phyloP scores from a whole-genome alignment of 495 filamentous ascomycete species.

The Hypomontagnella submonticulosa region DNA sequence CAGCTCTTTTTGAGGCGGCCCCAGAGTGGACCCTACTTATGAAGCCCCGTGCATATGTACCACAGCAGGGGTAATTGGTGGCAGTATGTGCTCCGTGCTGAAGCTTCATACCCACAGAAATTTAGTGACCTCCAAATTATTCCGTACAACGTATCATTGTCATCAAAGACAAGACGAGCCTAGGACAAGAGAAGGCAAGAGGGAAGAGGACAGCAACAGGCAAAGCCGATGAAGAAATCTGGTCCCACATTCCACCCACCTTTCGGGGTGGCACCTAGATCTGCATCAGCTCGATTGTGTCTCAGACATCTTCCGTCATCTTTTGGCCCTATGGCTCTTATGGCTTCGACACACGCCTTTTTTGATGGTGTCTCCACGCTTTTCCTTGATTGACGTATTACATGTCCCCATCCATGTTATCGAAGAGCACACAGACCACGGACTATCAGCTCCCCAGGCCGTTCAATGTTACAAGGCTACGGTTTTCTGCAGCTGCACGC shows the following conservation, averaged over 20 bases:
- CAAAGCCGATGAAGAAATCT: constrained; percentile 33
- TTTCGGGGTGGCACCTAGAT: constrained; percentile 32
- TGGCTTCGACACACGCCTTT: constrained; percentile 31
- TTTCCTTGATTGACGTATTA: constrained; percentile 25
- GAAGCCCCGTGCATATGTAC: constrained; percentile 10
- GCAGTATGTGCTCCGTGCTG: constrained; percentile 37
- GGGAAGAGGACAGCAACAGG: background rate
- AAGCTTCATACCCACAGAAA: constrained; percentile 25
- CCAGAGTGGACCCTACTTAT: background rate
- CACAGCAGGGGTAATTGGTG: constrained; percentile 19
- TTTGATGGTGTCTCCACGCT: constrained; percentile 20
- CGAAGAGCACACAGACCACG: constrained; percentile 4
- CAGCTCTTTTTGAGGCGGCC: constrained; percentile 13
- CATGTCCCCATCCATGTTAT: background rate
- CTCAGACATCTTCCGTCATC: constrained; percentile 37
- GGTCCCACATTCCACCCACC: constrained; percentile 32
- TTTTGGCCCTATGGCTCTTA: constrained; percentile 25
- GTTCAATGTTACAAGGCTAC: constrained; percentile 22
- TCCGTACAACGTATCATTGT: constrained; percentile 26
- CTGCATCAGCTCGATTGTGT: constrained; percentile 42
- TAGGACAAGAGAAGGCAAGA: constrained; percentile 27
- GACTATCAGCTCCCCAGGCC: background rate
- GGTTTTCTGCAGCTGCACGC: constrained; percentile 37
- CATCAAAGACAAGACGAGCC: constrained; percentile 20
- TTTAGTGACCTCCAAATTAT: constrained; percentile 29